phyloP scores from a whole-genome alignment of 805 yeast species.

The Candida stauntonica region DNA sequence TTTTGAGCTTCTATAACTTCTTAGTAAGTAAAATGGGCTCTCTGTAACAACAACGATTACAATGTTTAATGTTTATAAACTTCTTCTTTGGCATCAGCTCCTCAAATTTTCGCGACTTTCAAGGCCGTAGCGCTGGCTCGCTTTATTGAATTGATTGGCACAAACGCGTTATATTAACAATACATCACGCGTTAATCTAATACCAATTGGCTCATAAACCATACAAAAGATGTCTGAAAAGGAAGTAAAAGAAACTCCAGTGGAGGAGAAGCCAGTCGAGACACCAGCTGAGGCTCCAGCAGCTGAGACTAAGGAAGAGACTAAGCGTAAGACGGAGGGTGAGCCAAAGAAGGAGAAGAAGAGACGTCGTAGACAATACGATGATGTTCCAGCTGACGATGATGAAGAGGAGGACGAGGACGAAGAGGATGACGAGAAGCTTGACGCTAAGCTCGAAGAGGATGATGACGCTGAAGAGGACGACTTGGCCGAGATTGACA shows the following conservation, averaged over 20 bases:
- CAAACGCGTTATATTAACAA: not conserved
- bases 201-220: no score
- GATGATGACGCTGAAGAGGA: constrained; percentile 72
- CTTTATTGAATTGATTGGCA: no score
- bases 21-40: no score
- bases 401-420: constrained; percentile 44
- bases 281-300: constrained; percentile 6
- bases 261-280: constrained; percentile 9
- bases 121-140: no score
- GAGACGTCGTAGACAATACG: constrained; percentile 57
- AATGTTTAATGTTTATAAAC: not conserved
- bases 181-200: no score
- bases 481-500: constrained; percentile 74
- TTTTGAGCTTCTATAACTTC: no score
- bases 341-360: constrained; percentile 40
- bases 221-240: constrained; percentile 25
- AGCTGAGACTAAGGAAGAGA: constrained; percentile 10
- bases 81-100: not conserved
- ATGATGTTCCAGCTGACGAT: constrained; percentile 55
- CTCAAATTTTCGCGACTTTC: constrained; percentile 2
- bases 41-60: not conserved
- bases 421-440: constrained; percentile 49
- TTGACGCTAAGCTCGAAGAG: constrained; percentile 37
- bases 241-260: constrained; percentile 3
- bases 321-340: constrained; percentile 26